Percentiles rank a stretch among this genome's conserved stretches.
Evolutionary conservation across 768 basidiomycete species (phyloP).

Genomic region (Termitomyces heimii): DNA sequence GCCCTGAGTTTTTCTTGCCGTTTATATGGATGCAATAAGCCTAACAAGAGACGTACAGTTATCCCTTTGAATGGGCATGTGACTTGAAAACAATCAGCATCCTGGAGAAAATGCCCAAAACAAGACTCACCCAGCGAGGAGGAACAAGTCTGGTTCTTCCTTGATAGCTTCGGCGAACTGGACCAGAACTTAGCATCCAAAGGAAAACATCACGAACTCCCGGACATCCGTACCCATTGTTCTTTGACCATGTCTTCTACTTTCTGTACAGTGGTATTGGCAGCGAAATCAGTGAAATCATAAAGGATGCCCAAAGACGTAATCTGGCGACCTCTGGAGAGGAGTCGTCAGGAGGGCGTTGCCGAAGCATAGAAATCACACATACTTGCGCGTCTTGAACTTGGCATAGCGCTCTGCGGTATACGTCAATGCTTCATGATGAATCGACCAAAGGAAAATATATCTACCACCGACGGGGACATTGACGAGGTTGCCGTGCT

Average conservation of each 20-base stretch:
- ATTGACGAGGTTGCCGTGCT: conserved; percentile 22
- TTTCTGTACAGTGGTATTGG: conserved; percentile 72
- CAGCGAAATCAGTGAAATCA: conserved; percentile 67
- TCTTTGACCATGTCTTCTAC: conserved; percentile 78
- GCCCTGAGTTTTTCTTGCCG: conserved; percentile 41
- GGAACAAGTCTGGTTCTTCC: conserved; percentile 80
- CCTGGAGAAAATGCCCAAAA: neutral
- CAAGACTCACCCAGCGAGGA: conserved; percentile 53
- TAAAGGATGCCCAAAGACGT: conserved; percentile 79
- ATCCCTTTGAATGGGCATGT: conserved; percentile 76
- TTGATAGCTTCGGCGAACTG: conserved; percentile 75
- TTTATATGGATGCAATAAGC: neutral
- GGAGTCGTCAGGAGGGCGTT: neutral
- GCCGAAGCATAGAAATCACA: neutral
- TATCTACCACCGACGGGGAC: conserved; percentile 31
- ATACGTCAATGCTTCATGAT: neutral
- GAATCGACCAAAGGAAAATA: neutral
- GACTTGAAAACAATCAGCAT: conserved; percentile 31
- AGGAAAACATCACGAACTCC: neutral
- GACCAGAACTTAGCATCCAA: neutral
- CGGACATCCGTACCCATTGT: conserved; percentile 47
- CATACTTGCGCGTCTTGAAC: conserved; percentile 70
- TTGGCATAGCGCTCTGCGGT: conserved; percentile 55
- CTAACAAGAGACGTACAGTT: conserved; percentile 38
- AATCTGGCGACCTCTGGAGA: conserved; percentile 53